Conservation (phyloP, 257 asterid genomes). For the Plantago major region DNA sequence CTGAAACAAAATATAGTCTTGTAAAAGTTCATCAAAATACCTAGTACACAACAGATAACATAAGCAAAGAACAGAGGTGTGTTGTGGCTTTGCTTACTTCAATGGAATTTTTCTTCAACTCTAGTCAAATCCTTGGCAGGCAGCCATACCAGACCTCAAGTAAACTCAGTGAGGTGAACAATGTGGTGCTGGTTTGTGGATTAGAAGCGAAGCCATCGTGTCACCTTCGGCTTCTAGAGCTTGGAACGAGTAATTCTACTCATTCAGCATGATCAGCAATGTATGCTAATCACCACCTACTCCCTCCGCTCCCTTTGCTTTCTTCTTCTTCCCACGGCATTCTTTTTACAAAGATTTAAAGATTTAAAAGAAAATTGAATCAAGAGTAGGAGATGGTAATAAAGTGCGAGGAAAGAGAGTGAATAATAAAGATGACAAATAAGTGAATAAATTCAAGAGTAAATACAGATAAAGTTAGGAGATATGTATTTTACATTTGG, state of each 20-base stretch:
- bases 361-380: too few relatives aligned
- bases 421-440: too few relatives aligned
- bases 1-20: neutral
- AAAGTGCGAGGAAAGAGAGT: too few relatives aligned
- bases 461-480: too few relatives aligned
- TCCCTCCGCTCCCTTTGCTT: too few relatives aligned
- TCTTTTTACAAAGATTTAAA: too few relatives aligned
- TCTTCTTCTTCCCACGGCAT: too few relatives aligned
- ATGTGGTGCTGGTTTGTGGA: slow-evolving; percentile 49
- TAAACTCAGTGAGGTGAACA: slow-evolving; percentile 78
- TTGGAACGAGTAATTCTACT: slow-evolving; percentile 82
- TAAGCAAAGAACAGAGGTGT: slow-evolving; percentile 1
- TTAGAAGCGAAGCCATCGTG: slow-evolving; percentile 85
- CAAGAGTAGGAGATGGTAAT: too few relatives aligned
- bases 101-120: slow-evolving; percentile 88
- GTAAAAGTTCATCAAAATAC: neutral
- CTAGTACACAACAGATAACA: slow-evolving; percentile 6
- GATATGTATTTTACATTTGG: too few relatives aligned
- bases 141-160: slow-evolving; percentile 91
- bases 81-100: too few relatives aligned
- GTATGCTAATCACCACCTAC: slow-evolving; percentile 85
- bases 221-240: slow-evolving; percentile 79
- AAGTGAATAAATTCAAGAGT: too few relatives aligned
- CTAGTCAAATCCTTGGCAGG: slow-evolving; percentile 88
- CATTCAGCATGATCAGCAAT: slow-evolving; percentile 64